phyloP scores from a whole-genome alignment of 2,329 filamentous ascomycete species.

The Cytospora leucostoma region DNA sequence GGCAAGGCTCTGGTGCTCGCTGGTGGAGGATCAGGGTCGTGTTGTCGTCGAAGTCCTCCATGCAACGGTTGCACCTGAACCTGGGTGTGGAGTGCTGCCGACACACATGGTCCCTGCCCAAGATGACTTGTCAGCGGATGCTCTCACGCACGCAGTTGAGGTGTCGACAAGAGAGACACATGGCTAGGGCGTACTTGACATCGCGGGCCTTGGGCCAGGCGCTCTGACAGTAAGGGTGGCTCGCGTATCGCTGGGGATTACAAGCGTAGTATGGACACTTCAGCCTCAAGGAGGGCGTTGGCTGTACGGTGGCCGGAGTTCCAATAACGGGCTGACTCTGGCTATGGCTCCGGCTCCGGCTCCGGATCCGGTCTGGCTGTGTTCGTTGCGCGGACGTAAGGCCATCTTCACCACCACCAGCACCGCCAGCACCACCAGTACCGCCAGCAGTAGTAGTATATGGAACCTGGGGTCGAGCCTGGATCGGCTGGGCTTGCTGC shows the following conservation, averaged over 20 bases:
- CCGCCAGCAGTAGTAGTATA: neutral
- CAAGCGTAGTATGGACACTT: constrained; percentile 23
- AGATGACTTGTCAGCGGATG: neutral
- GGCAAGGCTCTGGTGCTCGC: constrained; percentile 38
- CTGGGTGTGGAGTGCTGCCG: constrained; percentile 33
- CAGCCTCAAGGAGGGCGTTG: constrained; percentile 3
- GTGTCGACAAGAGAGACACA: neutral
- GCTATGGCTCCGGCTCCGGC: neutral
- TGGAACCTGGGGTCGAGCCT: neutral
- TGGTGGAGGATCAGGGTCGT: constrained; percentile 32
- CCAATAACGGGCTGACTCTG: neutral
- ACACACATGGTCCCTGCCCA: constrained; percentile 35
- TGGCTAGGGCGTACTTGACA: constrained; percentile 20
- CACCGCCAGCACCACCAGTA: neutral
- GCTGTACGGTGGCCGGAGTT: neutral
- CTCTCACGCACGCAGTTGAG: neutral
- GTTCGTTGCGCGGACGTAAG: neutral
- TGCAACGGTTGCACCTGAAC: constrained; percentile 34
- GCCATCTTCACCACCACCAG: neutral
- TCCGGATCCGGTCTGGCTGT: constrained; percentile 8
- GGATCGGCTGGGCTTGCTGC: neutral
- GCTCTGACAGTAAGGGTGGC: constrained; percentile 23
- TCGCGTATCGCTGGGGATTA: constrained; percentile 17
- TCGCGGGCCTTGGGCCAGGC: constrained; percentile 22
- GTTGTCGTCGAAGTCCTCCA: constrained; percentile 31